Base-by-base conservation (phyloP, 805 yeast genomes). In the Saturnispora mendoncae region DNA sequence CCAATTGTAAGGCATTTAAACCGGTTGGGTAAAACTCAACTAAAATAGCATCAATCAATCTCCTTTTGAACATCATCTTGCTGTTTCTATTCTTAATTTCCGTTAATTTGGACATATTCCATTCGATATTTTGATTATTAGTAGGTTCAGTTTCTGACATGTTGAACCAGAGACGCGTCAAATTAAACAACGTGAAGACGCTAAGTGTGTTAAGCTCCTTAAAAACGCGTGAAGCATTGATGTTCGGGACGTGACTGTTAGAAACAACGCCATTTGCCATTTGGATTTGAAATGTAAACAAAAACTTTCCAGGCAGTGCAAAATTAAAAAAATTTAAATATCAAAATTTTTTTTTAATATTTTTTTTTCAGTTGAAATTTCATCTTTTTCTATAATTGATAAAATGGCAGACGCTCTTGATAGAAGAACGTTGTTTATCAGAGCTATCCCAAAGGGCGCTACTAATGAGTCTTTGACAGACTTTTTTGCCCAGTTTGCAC, bases 401-500 rank as follows among this genome's bases (percentile, higher is more conserved):
- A 20, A 12, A 10, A 26, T 26, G 12, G 33, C 39, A 14, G 65
- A 58, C 17, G 49, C 52, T 26, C 60, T 74, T 42, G 80, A 74
- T 46, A 66, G 74, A 51, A 71, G 65, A 55, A 83, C 94, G 18
- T 67, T 92, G 28, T 92, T 92, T 59, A 94, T 92, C 33, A 75
- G 97, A 49, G 72, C 88, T 4, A 69, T 90, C 27, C 97, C 97
- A 2, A 67, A 68, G 45, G 79, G 75, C 31, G 94, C 87, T 6
- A 82, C 94, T 1, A 75, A 80, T 18, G 95, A 86, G 45, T 78
- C 85, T 52, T 69, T 92, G 32, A 72, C 90, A 1, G 84, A 83
- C 51, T 87, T 72, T 61, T 92, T 92, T 57, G 82, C 97, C 2
- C 86, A 86, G 49, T 81, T 87, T 64, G 90, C 85, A 4, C 98